A percentile compares a stretch with the other conserved stretches of the same genome.
Conservation (phyloP, 179 eudicot species). For the Nepenthes alata region DNA sequence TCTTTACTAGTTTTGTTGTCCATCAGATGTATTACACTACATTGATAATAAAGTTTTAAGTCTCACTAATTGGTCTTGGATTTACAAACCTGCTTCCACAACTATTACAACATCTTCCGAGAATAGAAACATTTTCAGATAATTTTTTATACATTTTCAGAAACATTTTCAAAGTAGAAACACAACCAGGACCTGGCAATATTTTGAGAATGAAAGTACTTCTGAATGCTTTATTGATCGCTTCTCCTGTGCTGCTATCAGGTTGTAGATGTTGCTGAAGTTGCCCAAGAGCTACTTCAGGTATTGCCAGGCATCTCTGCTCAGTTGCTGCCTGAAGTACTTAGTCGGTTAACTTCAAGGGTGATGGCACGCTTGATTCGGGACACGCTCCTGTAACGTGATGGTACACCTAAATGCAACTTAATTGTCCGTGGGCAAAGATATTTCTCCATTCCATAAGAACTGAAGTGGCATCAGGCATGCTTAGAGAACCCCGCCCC, state of each 20-base stretch:
- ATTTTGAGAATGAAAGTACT: neutral
- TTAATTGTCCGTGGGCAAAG: neutral
- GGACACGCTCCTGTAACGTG: constrained; percentile 32
- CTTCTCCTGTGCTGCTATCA: constrained; percentile 14
- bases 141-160: too few relatives aligned
- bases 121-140: too few relatives aligned
- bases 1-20: too few relatives aligned
- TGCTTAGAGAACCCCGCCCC: too few relatives aligned
- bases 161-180: neutral
- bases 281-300: constrained; percentile 63
- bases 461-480: too few relatives aligned
- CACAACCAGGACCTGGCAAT: neutral
- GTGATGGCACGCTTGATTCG: constrained; percentile 69
- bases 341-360: constrained; percentile 64
- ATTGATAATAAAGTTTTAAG: too few relatives aligned
- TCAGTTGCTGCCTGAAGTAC: constrained; percentile 66
- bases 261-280: constrained; percentile 38
- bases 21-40: too few relatives aligned
- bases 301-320: constrained; percentile 69
- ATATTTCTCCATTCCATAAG: too few relatives aligned
- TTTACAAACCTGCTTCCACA: too few relatives aligned
- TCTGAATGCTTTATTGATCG: neutral
- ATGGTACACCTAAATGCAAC: neutral
- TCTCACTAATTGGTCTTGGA: too few relatives aligned
- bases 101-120: too few relatives aligned